phyloP scores from a whole-genome alignment of 106 monocot genomes.

The Acorus calamus region DNA sequence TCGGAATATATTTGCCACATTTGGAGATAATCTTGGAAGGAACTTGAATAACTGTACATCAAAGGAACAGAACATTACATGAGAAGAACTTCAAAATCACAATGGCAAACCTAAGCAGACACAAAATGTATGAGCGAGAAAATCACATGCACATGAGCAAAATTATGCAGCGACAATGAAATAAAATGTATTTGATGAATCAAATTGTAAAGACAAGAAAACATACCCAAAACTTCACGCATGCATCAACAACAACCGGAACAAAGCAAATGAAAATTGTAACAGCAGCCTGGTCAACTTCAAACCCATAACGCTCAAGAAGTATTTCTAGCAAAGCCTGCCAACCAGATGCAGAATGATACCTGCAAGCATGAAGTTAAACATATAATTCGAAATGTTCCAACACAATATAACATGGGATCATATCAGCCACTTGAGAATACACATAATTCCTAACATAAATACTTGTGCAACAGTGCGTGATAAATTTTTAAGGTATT shows the following conservation, averaged over 20 bases:
- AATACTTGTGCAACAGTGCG: too few relatives aligned
- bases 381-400: background rate
- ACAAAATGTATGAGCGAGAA: too few relatives aligned
- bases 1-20: constrained; percentile 69
- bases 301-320: constrained; percentile 78
- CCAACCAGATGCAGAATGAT: constrained; percentile 97
- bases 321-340: constrained; percentile 64
- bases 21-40: constrained; percentile 84
- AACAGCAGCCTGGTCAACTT: constrained; percentile 73
- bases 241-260: constrained; percentile 87
- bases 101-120: too few relatives aligned
- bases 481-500: too few relatives aligned
- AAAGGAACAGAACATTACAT: constrained; percentile 1
- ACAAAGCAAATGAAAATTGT: constrained; percentile 74
- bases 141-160: background rate
- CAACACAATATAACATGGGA: too few relatives aligned
- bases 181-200: background rate
- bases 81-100: background rate
- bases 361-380: constrained; percentile 38
- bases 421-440: too few relatives aligned
- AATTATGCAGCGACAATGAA: background rate
- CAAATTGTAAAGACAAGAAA: background rate
- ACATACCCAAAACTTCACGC: constrained; percentile 90
- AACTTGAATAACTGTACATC: constrained; percentile 71
- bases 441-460: too few relatives aligned